Base-by-base conservation (phyloP, 257 asterid species). In the Solanum infundibuliforme region DNA sequence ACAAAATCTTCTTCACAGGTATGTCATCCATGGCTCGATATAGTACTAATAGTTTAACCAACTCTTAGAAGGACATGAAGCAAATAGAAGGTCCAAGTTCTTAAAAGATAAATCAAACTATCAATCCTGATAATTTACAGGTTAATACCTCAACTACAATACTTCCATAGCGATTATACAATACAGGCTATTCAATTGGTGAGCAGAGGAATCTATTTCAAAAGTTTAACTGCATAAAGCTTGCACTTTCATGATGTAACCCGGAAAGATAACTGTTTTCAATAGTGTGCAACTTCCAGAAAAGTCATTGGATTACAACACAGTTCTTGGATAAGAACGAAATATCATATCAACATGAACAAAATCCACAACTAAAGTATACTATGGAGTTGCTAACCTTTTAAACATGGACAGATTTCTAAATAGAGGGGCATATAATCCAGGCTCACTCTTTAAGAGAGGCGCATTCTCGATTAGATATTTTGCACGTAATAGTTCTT, bases 351-450 rank as follows among this genome's bases (percentile, higher is more conserved):
- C n/a, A 77, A 39, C 34, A 77, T 41, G 34, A 39, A 77, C 13
- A 77, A 77, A 41, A 77, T 41, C 31, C 8, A 58, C 31, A 35
- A 35, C 23, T 58, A 10, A 20, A 27, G 14, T 21, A 38, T 83
- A 23, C n/a, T 38, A 41, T 25, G 62, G 35, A 77, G 62, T 77
- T 41, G 36, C 60, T 77, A 77, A 91, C 94, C 91, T 92, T 88
- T 65, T 87, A 85, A 92, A 92, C 88, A 81, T 84, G 8, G 92
- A 90, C 34, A 83, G 12, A 71, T 91, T 90, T 43, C 91, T 86
- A 68, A 88, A 92, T 12, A 91, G 72, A 86, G 92, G 90, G 25
- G 73, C 90, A 43, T 90, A 87, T 48, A 91, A 89, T 23, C 71
- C 90, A 36, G 90, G 77, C 48, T 68, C 46, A 18, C 55, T 21